These are phyloP conservation scores for Knoxdaviesia capensis DNA, from an alignment of 2,329 filamentous ascomycete species.

Conservation along the genomic window DNA sequence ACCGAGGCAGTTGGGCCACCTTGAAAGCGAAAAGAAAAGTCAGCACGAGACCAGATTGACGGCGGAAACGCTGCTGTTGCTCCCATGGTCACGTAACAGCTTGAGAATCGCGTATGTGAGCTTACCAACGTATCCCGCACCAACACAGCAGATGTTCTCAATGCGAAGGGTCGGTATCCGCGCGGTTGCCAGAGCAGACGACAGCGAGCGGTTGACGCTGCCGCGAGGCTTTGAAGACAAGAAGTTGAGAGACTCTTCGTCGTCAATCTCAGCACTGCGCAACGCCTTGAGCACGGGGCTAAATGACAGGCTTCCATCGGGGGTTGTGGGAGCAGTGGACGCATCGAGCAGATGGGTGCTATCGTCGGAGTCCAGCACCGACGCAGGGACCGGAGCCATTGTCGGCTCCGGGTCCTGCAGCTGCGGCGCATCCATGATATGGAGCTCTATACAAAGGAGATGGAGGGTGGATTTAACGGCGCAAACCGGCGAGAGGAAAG, in stretches of 20 bases:
- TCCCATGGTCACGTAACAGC: background rate
- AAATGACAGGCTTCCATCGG: slow-evolving; percentile 20
- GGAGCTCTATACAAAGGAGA: too few relatives aligned
- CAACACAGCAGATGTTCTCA: slow-evolving; percentile 50
- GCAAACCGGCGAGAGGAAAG: too few relatives aligned
- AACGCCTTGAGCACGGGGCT: slow-evolving; percentile 18
- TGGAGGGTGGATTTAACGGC: too few relatives aligned
- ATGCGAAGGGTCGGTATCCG: slow-evolving; percentile 11
- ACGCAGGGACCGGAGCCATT: slow-evolving; percentile 5
- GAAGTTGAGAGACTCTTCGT: slow-evolving; percentile 4
- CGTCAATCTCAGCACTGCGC: slow-evolving; percentile 4
- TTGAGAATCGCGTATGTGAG: slow-evolving; percentile 4
- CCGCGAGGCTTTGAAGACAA: too few relatives aligned
- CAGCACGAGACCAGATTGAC: too few relatives aligned
- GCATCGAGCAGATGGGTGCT: slow-evolving; percentile 8
- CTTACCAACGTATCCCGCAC: slow-evolving; percentile 58
- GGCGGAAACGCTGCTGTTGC: too few relatives aligned
- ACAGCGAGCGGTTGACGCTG: too few relatives aligned
- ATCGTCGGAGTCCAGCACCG: slow-evolving; percentile 12
- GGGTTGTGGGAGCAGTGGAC: slow-evolving; percentile 24
- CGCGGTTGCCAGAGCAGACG: background rate
- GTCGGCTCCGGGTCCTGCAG: background rate
- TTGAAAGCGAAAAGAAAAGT: slow-evolving; percentile 9
- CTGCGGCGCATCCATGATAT: too few relatives aligned
- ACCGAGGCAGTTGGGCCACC: slow-evolving; percentile 59